These are phyloP conservation scores for Byssothecium circinans DNA, from an alignment of 2,329 filamentous ascomycete species.

Conservation along the genomic window DNA sequence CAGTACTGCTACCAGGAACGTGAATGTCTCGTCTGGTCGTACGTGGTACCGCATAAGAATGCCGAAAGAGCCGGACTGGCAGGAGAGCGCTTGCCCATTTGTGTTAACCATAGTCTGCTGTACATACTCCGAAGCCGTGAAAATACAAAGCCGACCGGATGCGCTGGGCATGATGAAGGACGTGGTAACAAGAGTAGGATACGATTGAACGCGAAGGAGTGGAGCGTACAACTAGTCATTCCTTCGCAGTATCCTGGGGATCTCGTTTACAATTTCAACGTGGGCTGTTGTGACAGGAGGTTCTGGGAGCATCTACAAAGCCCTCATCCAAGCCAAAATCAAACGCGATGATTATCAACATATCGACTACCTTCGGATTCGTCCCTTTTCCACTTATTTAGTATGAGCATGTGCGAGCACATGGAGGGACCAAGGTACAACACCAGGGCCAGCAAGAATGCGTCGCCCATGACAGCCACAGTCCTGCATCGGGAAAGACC, in stretches of 20 bases:
- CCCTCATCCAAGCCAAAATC: conserved; percentile 47
- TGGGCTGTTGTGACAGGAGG: conserved; percentile 50
- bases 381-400: conserved; percentile 60
- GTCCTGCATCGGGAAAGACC: conserved; percentile 59
- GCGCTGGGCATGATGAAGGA: too few relatives aligned
- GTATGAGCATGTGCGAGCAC: conserved; percentile 57
- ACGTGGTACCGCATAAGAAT: too few relatives aligned
- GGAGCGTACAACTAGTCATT: neutral
- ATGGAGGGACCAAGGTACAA: conserved; percentile 31
- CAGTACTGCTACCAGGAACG: too few relatives aligned
- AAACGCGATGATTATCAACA: conserved; percentile 54
- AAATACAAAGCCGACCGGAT: too few relatives aligned
- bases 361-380: conserved; percentile 58
- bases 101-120: too few relatives aligned
- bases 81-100: too few relatives aligned
- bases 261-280: conserved; percentile 41
- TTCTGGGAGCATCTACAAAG: conserved; percentile 55
- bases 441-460: conserved; percentile 58
- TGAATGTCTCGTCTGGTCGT: too few relatives aligned
- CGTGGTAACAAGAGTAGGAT: too few relatives aligned
- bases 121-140: too few relatives aligned
- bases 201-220: too few relatives aligned
- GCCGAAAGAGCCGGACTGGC: too few relatives aligned
- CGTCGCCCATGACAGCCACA: conserved; percentile 57
- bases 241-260: neutral